Evolutionary conservation across 176 grass and related monocot genomes (phyloP).

Genomic region (Chloris gayana): DNA sequence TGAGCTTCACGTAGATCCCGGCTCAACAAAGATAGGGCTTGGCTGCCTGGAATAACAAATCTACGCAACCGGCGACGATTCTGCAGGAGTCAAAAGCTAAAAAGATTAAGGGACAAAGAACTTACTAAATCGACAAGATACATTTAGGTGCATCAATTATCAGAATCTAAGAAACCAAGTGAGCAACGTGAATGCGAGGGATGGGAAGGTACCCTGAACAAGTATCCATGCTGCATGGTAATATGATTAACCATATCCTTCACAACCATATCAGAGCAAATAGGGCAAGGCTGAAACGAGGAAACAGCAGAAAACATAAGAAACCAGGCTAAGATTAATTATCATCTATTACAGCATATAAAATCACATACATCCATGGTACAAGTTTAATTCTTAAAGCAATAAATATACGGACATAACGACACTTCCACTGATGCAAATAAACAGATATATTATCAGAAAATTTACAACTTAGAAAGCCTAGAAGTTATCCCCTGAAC

Average conservation of each 20-base stretch:
- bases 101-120: conserved; percentile 7
- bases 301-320: background rate
- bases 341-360: background rate
- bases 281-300: conserved; percentile 77
- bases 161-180: background rate
- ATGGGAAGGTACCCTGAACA: conserved; percentile 72
- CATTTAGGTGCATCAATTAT: background rate
- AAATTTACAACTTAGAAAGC: background rate
- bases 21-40: conserved; percentile 76
- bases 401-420: background rate
- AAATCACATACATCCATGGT: background rate
- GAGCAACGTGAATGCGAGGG: background rate
- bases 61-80: conserved; percentile 72
- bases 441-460: background rate
- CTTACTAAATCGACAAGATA: background rate
- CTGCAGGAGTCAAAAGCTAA: conserved; percentile 50
- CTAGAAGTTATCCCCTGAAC: background rate
- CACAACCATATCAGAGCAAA: conserved; percentile 87
- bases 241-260: conserved; percentile 98
- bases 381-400: background rate
- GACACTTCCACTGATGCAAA: background rate
- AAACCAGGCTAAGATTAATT: background rate
- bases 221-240: conserved; percentile 83
- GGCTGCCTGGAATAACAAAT: conserved; percentile 78
- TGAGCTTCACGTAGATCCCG: conserved; percentile 88